These are phyloP conservation scores for Melanomma pulvis-pyrius DNA, from an alignment of 495 filamentous ascomycete species.

Conservation along the genomic window DNA sequence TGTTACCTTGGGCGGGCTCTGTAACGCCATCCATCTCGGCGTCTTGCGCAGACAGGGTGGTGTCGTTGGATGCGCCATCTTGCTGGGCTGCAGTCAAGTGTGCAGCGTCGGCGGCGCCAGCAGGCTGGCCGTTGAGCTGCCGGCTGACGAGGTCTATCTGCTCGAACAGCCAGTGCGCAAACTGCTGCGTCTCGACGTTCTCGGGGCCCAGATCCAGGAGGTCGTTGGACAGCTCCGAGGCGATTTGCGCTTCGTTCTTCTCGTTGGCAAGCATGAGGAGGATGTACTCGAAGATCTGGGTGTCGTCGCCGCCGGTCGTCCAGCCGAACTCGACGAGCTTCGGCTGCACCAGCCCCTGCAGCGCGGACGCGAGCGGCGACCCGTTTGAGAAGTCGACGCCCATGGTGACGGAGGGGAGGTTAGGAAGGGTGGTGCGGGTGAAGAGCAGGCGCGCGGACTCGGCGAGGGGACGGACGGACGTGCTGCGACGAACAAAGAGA, in stretches of 20 bases:
- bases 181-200: constrained; percentile 78
- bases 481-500: constrained; percentile 11
- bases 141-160: constrained; percentile 70
- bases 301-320: constrained; percentile 78
- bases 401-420: constrained; percentile 53
- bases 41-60: constrained; percentile 50
- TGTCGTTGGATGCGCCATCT: constrained; percentile 8
- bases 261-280: constrained; percentile 95
- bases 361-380: constrained; percentile 78
- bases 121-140: constrained; percentile 58
- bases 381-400: constrained; percentile 70
- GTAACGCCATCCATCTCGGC: constrained; percentile 70
- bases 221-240: constrained; percentile 84
- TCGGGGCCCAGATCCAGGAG: constrained; percentile 81
- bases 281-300: constrained; percentile 90
- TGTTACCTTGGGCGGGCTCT: constrained; percentile 54
- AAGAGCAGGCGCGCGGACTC: neutral
- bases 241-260: constrained; percentile 86
- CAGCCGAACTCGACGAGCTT: constrained; percentile 95
- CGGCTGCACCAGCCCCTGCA: constrained; percentile 79
- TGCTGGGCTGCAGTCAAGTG: constrained; percentile 12
- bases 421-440: constrained; percentile 5
- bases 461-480: neutral
- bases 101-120: neutral
- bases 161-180: constrained; percentile 88